Base-by-base conservation (phyloP, 805 yeast genomes). In the Wickerhamomyces sydowiorum region DNA sequence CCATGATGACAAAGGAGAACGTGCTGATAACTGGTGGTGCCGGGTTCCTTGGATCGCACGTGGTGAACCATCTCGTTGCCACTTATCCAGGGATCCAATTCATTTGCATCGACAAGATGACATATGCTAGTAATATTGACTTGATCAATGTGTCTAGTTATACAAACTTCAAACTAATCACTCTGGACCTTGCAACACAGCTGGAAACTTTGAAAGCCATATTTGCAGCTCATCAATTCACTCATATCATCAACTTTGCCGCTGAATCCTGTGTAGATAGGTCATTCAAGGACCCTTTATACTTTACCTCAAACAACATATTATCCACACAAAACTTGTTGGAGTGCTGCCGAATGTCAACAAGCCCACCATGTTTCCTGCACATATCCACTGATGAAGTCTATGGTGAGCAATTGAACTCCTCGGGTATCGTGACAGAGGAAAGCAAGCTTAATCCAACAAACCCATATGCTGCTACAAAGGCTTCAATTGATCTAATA, bases 321-420 rank as follows among this genome's bases (percentile, higher is more conserved):
- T 29, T 70, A 2, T 69, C 76, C 9, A 67, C 78, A 1, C 78
- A 72, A 44, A 69, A 65, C 20, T 44, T 77, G 15, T 59, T 76
- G 6, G 80, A 76, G 49, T 59, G 62, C 20, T 53, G 61, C 17
- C 56, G 73, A 24, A 40, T 19, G 15, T 40, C 51, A 13, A 61
- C 73, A 32, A 38, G 75, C 6, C 18, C 5, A 13, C 10, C 17
- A 18, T 14, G 12, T 12, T 18, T 32, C n/a, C 13, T 32, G 5
- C 80, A 76, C 49, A 61, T 76, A 36, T 76, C 82, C 9, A 77
- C 82, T 0, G 82, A 76, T 51, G 82, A 76, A 47, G 82, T 77
- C 0, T 76, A 76, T 47, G 82, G 82, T 1, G 79, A 75, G 44
- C 51, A 52, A 10, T 62, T 57, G 28, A 33, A 35, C 7, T 37